These are phyloP conservation scores for Colletotrichum magnum DNA, from an alignment of 2,329 filamentous ascomycete species.

Conservation along the genomic window DNA sequence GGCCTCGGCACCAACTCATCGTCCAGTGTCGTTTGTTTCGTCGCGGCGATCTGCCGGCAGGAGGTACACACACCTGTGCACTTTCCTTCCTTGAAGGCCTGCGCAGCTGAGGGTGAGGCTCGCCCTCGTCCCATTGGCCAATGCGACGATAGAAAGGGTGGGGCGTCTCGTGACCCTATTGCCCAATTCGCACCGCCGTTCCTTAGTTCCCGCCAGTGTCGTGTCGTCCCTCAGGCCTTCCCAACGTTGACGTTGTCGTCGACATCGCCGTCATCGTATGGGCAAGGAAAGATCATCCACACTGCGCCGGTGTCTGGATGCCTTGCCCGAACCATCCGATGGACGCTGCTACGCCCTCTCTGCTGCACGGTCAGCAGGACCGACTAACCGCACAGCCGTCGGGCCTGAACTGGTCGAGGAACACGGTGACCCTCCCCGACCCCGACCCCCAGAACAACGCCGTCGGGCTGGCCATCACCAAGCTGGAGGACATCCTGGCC, in stretches of 20 bases:
- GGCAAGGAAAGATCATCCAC: no score
- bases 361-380: constrained; percentile 21
- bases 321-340: neutral
- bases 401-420: constrained; percentile 9
- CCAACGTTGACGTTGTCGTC: no score
- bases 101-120: neutral
- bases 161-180: neutral
- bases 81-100: no score
- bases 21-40: constrained; percentile 19
- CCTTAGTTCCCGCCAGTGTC: neutral
- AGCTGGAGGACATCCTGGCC: constrained; percentile 70
- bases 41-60: constrained; percentile 13
- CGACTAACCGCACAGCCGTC: constrained; percentile 30
- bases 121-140: constrained; percentile 13
- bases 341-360: constrained; percentile 31
- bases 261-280: no score
- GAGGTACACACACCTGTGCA: neutral
- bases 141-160: constrained; percentile 1
- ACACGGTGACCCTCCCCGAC: constrained; percentile 30
- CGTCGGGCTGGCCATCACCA: constrained; percentile 57
- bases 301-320: neutral
- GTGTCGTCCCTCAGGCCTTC: neutral
- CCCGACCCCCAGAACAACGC: constrained; percentile 28
- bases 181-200: neutral
- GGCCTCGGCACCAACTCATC: neutral